These are phyloP conservation scores for Aplosporella prunicola DNA, from an alignment of 2,329 filamentous ascomycete genomes.

Conservation along the genomic window DNA sequence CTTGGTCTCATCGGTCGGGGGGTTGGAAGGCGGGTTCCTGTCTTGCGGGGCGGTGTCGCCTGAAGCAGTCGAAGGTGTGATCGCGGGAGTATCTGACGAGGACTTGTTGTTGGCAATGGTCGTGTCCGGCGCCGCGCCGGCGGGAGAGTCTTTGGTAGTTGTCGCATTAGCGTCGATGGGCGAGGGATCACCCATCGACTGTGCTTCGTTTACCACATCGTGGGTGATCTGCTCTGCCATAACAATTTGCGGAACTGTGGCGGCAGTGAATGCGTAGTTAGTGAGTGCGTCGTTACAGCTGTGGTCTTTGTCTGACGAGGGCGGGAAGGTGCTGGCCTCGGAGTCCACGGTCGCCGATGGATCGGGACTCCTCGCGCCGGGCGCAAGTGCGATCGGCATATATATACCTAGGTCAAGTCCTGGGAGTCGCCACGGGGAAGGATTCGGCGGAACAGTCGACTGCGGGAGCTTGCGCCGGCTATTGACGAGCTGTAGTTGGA, in stretches of 20 bases:
- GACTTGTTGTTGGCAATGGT: constrained; percentile 23
- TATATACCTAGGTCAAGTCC: constrained; percentile 32
- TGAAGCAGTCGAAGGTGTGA: constrained; percentile 18
- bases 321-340: constrained; percentile 2
- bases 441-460: constrained; percentile 31
- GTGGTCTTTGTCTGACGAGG: constrained; percentile 19
- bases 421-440: constrained; percentile 28
- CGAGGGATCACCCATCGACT: constrained; percentile 55
- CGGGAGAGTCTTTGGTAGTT: constrained; percentile 45
- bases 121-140: constrained; percentile 35
- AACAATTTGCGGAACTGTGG: constrained; percentile 50
- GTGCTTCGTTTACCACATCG: constrained; percentile 63
- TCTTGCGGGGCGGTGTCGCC: constrained; percentile 16
- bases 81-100: constrained; percentile 29
- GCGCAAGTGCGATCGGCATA: constrained; percentile 20
- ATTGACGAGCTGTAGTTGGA: constrained; percentile 6
- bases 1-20: constrained; percentile 5
- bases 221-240: constrained; percentile 62
- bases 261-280: constrained; percentile 22
- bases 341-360: constrained; percentile 12
- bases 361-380: constrained; percentile 14
- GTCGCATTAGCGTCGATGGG: constrained; percentile 58
- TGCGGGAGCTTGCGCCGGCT: constrained; percentile 23
- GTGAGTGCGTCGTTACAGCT: constrained; percentile 25
- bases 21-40: constrained; percentile 6